Percentiles rank a stretch among this genome's conserved stretches.
phyloP scores from a whole-genome alignment of 352 stramenopile species.

The Chrysophaeum taylorii region DNA sequence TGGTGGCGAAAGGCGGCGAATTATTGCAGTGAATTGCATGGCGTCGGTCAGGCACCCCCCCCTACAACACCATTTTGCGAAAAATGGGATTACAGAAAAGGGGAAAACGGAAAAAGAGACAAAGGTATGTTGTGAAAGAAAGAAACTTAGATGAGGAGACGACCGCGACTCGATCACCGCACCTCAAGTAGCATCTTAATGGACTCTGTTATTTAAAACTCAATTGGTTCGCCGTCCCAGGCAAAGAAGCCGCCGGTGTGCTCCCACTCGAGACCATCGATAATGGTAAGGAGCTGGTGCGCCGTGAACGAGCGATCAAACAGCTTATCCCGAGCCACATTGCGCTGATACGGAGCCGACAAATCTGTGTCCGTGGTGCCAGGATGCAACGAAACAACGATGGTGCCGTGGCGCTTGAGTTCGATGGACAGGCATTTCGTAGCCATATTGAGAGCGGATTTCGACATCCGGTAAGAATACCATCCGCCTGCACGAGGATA shows the following conservation, averaged over 20 bases:
- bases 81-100: no score
- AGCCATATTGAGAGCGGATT: slow-evolving; percentile 58
- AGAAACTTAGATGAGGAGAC: no score
- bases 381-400: slow-evolving; percentile 56
- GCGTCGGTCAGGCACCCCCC: no score
- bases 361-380: slow-evolving; percentile 65
- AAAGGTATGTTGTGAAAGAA: no score
- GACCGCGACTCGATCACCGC: no score
- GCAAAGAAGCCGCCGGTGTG: slow-evolving; percentile 55
- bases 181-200: no score
- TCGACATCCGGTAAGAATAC: slow-evolving; percentile 66
- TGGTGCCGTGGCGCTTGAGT: slow-evolving; percentile 44
- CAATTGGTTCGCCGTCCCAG: slow-evolving; percentile 50
- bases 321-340: slow-evolving; percentile 46
- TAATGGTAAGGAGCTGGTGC: slow-evolving; percentile 42
- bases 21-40: no score
- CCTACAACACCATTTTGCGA: no score
- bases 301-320: no score
- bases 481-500: no score
- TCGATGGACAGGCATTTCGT: slow-evolving; percentile 56
- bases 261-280: slow-evolving; percentile 50
- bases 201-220: slow-evolving; percentile 36
- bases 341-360: slow-evolving; percentile 55
- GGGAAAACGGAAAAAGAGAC: no score
- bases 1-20: no score